Base-by-base conservation (phyloP, 495 filamentous ascomycete genomes). In the Platismatia glauca region DNA sequence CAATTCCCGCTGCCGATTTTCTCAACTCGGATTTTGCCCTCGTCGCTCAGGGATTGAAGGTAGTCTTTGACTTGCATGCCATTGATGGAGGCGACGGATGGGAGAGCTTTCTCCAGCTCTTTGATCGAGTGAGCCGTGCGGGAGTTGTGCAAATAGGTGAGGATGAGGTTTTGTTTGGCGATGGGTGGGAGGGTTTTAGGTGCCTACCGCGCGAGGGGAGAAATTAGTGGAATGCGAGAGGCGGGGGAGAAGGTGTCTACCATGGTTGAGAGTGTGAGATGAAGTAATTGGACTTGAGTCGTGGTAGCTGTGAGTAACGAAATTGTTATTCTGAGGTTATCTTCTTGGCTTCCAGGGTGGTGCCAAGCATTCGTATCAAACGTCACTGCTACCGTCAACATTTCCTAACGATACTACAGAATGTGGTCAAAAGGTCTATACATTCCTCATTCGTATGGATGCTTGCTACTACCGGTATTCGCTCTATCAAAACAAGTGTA, bases 1-100 rank as follows among this genome's bases (percentile, higher is more conserved):
- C 88, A 91, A 69, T 91, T 90, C 20, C 84, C 86, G 60, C 79
- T 87, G 61, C 88, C 88, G 68, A 91, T 90, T 75, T 90, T 90
- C 76, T 91, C 88, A 20, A 89, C 84, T 15, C 78, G 82, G 61
- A 91, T 79, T 62, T 81, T 81, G 62, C 77, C 76, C 53, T 91
- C 88, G 64, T 90, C 86, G 0, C 72, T 70, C 6, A 89, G 75
- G 7, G 78, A 76, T 71, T 87, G 83, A 37, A 89, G 75, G 70
- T 82, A 86, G 64, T 89, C 86, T 71, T 86, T 87, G 57, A 88
- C 85, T 68, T 86, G 83, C 74, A 88, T 86, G 58, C 79, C 76
- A 67, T 84, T 84, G 76, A 89, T 86, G 37, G 82, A 83, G 38
- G 86, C 86, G 39, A 88, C 80, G 0, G 78, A 71, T 13, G 87